Percentiles rank a stretch among this genome's conserved stretches.
phyloP scores from a whole-genome alignment of 1,284 basidiomycete species.

The Pholiota adiposa region DNA sequence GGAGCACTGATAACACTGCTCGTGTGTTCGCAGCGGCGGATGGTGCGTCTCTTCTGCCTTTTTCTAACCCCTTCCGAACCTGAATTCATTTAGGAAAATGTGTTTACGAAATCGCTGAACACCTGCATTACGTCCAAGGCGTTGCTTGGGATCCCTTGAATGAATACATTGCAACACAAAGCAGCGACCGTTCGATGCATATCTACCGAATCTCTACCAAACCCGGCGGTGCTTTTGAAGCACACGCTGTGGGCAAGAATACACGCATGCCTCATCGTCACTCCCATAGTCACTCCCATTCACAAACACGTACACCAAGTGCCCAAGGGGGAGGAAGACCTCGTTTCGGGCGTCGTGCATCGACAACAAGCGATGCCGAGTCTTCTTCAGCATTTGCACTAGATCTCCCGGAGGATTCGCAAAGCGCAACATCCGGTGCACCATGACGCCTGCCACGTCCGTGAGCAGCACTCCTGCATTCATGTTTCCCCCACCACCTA shows the following conservation, averaged over 20 bases:
- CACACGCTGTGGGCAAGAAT: slow-evolving; percentile 85
- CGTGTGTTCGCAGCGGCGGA: slow-evolving; percentile 81
- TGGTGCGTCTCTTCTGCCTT: slow-evolving; percentile 47
- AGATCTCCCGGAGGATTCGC: slow-evolving; percentile 26
- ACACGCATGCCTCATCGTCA: slow-evolving; percentile 71
- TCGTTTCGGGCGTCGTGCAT: slow-evolving; percentile 66
- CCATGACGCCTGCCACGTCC: slow-evolving; percentile 68
- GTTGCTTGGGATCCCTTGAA: slow-evolving; percentile 97
- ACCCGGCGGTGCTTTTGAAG: slow-evolving; percentile 81
- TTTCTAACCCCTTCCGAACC: slow-evolving; percentile 10
- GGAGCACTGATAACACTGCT: slow-evolving; percentile 96
- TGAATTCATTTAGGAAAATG: slow-evolving; percentile 63
- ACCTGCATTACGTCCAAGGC: slow-evolving; percentile 94
- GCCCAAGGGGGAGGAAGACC: slow-evolving; percentile 54
- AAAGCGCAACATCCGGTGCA: slow-evolving; percentile 31
- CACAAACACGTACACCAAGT: slow-evolving; percentile 60
- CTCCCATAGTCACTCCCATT: slow-evolving; percentile 61
- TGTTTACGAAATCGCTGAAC: slow-evolving; percentile 85
- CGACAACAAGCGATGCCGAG: slow-evolving; percentile 77
- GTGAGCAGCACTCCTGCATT: slow-evolving; percentile 47
- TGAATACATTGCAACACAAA: slow-evolving; percentile 94
- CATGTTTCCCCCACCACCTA: slow-evolving; percentile 77
- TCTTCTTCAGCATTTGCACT: slow-evolving; percentile 48
- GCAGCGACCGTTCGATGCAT: slow-evolving; percentile 90
- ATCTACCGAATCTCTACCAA: slow-evolving; percentile 83